Conservation (phyloP, 2,329 filamentous ascomycete species). For the Fusarium udum region DNA sequence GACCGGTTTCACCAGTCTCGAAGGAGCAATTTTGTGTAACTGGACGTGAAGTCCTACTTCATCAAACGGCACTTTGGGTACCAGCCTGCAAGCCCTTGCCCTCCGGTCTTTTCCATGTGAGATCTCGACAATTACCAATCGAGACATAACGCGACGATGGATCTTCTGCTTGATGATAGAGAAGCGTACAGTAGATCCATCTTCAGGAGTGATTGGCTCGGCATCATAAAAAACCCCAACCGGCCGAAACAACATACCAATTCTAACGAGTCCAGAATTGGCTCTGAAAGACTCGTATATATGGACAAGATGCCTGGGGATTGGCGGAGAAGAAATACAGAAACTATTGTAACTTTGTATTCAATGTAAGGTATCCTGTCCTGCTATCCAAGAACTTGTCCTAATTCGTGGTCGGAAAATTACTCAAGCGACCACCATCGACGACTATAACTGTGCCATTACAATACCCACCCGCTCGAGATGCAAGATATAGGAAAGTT, state of each 20-base stretch:
- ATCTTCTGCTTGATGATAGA: no score
- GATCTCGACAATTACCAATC: background rate
- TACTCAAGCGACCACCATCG: constrained; percentile 27
- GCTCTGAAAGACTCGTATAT: no score
- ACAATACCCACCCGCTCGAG: constrained; percentile 29
- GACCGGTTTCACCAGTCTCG: background rate
- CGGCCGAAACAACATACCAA: no score
- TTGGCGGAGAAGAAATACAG: accelerated
- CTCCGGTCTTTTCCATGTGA: background rate
- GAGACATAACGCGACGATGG: background rate
- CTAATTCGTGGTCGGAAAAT: constrained; percentile 28
- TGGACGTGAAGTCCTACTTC: background rate
- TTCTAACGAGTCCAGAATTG: no score
- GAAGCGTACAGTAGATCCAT: no score
- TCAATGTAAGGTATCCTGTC: background rate
- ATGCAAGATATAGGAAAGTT: constrained; percentile 29
- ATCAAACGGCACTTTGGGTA: background rate
- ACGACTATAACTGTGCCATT: constrained; percentile 30
- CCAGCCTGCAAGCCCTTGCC: background rate
- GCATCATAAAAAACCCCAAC: no score
- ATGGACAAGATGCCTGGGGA: accelerated
- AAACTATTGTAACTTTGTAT: no score
- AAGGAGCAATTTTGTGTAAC: background rate
- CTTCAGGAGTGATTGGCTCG: background rate
- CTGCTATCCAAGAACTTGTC: no score